A percentile compares a stretch with the other conserved stretches of the same genome.
Evolutionary conservation across 257 asterid species (phyloP).

Genomic region (Thymus mandschuricus): DNA sequence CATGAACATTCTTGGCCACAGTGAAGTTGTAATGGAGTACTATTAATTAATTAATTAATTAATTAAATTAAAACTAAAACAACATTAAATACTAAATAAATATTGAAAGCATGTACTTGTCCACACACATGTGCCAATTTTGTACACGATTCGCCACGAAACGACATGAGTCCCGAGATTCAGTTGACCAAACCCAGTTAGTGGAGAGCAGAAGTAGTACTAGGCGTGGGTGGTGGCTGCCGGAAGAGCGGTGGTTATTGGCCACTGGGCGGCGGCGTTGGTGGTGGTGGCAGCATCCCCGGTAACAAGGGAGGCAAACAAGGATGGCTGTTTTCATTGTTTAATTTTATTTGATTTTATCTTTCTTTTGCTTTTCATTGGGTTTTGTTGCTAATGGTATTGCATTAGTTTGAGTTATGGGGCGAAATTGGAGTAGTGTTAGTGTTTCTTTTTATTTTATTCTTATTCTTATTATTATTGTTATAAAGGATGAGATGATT

Average conservation of each 20-base stretch:
- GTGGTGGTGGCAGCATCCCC: constrained; percentile 48
- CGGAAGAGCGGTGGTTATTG: constrained; percentile 29
- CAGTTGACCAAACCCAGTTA: constrained; percentile 10
- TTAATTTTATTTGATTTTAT: not conserved
- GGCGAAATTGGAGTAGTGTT: constrained; percentile 29
- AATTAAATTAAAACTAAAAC: not conserved
- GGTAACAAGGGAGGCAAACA: constrained; percentile 69
- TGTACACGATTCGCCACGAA: constrained; percentile 23
- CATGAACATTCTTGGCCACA: constrained; percentile 49
- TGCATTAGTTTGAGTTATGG: constrained; percentile 33
- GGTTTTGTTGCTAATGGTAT: constrained; percentile 19
- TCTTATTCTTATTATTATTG: too few species aligned
- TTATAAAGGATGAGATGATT: constrained; percentile 23
- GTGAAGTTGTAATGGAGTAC: constrained; percentile 28
- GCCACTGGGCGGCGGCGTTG: constrained; percentile 23
- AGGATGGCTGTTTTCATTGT: constrained; percentile 53
- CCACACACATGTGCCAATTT: constrained; percentile 11
- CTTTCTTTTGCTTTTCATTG: not conserved
- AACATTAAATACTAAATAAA: constrained; percentile 5
- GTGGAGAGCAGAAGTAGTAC: constrained; percentile 30
- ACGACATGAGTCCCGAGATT: constrained; percentile 36
- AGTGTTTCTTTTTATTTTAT: not conserved
- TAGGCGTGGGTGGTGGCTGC: constrained; percentile 30
- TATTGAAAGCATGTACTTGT: constrained; percentile 3
- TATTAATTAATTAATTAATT: not conserved